Base-by-base conservation (phyloP, 176 grass and related monocot genomes). In the Ananas comosus region DNA sequence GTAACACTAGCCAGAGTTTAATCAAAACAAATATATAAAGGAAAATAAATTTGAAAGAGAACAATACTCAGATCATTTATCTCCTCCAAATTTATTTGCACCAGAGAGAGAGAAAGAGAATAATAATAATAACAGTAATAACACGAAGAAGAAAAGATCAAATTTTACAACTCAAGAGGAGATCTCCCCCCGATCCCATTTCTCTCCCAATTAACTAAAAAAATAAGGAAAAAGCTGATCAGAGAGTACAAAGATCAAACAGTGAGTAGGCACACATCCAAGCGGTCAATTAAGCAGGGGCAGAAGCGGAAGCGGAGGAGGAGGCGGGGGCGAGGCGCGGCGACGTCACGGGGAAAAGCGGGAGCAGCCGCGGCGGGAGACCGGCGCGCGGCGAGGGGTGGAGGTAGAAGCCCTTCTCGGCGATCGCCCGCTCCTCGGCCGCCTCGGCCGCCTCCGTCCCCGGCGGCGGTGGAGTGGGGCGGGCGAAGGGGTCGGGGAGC, bases 381-480 rank as follows among this genome's bases (percentile, higher is more conserved):
- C 82, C 78, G 77, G 79, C 11, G 71, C 71, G 71, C 28, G 92
- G 92, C 0, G 92, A 96, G 10, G 91, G 91, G 47, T 96, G 91
- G 61, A 96, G 80, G 54, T 96, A 96, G 79, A 86, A 96, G 0
- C 88, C 88, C 72, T 96, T 96, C 72, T 85, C 88, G 47, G 91
- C 91, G 79, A 96, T 96, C 76, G 91, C 91, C 78, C 86, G 80
- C 74, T 96, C 91, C 86, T 96, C 91, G 47, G 91, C 91, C 1
- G 81, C 76, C 1, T 74, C 69, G 11, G 91, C 91, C 27, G 84
- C 88, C 51, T 63, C 12, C 42, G 91, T 88, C 50, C 85, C 85
- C 0, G 88, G 76, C n/a, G 84, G 88, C 72, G 84, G 81, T 9
- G 7, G 6, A 10, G 63, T 63, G 50, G 29, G 6, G 56, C 73